Evolutionary conservation across 2,329 filamentous ascomycete species (phyloP), one percentile per base, ranked within the genome.

Genomic region (Penicillium sp.): DNA sequence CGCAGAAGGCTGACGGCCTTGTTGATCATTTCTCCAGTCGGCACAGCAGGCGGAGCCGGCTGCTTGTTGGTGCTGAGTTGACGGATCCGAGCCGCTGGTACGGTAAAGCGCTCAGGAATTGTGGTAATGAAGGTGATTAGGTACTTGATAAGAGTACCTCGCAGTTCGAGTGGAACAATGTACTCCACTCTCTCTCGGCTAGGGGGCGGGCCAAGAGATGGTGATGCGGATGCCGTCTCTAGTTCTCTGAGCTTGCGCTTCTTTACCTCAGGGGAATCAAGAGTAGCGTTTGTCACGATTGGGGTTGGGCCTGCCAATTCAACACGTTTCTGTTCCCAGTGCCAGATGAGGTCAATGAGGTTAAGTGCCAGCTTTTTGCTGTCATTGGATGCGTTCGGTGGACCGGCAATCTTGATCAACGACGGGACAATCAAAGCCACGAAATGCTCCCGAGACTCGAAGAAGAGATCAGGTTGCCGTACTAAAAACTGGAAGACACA

Each of bases 401-500:
- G 68, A 3, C 88, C 79, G 1, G 90, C 90, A 46, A 98, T 88
- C 69, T 97, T 97, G 45, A 87, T 80, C 33, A 98, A 75, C 4
- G 89, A 91, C 1, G 84, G 85, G 47, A 98, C 90, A 65, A 98
- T 94, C 54, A 93, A 80, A 48, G 86, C 81, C 4, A 90, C 83
- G 56, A 97, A 94, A 63, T 91, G 90, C 56, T 98, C 93, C 46
- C 93, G 80, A 1, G 89, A 90, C 54, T 97, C 91, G 59, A 94
- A 98, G 72, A 98, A 98, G 4, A 98, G 75, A 61, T 93, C 85
- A 0, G 90, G 86, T 65, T 98, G 91, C 48, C 88, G 83, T 33
- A 96, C 91, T 32, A 98, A 76, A 71, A 98, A 98, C 62, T 96
- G 87, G 74, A 96, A 97, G 59, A 98, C 97, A 72, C 87, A 93